phyloP scores from a whole-genome alignment of 2,329 filamentous ascomycete species.

The Plenodomus tracheiphilus region DNA sequence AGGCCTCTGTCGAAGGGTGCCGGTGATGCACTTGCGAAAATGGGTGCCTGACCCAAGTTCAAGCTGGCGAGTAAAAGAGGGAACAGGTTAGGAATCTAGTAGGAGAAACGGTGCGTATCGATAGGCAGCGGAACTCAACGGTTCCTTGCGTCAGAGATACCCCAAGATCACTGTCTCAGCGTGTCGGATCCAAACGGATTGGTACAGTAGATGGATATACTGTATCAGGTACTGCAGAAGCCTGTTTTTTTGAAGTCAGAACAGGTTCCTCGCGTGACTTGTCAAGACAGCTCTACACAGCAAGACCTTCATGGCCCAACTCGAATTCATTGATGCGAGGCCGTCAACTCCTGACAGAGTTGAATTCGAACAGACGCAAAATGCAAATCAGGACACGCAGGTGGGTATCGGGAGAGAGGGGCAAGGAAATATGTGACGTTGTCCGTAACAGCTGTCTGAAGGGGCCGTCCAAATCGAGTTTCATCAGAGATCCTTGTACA shows the following conservation, averaged over 20 bases:
- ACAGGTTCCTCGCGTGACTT: constrained; percentile 30
- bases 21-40: constrained; percentile 5
- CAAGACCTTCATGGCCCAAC: constrained; percentile 16
- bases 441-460: constrained; percentile 34
- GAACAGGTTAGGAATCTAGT: constrained; percentile 19
- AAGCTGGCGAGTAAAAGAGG: constrained; percentile 8
- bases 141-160: constrained; percentile 31
- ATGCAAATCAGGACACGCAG: constrained; percentile 18
- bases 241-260: constrained; percentile 33
- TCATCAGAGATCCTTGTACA: constrained; percentile 37
- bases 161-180: constrained; percentile 20
- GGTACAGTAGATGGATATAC: constrained; percentile 5
- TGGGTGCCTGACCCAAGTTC: constrained; percentile 15
- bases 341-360: constrained; percentile 4
- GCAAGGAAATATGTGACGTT: constrained; percentile 30
- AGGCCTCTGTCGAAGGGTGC: constrained; percentile 7
- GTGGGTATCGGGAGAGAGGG: neutral
- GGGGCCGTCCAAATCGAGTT: constrained; percentile 37
- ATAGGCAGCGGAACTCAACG: constrained; percentile 23
- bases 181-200: constrained; percentile 16
- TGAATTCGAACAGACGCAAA: constrained; percentile 9
- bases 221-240: constrained; percentile 29
- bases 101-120: constrained; percentile 19
- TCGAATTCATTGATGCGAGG: neutral
- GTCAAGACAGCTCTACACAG: constrained; percentile 22